Percentiles rank a stretch among this genome's conserved stretches.
These are phyloP conservation scores for Pyrenophora seminiperda DNA, from an alignment of 2,329 filamentous ascomycete species.

Conservation along the genomic window DNA sequence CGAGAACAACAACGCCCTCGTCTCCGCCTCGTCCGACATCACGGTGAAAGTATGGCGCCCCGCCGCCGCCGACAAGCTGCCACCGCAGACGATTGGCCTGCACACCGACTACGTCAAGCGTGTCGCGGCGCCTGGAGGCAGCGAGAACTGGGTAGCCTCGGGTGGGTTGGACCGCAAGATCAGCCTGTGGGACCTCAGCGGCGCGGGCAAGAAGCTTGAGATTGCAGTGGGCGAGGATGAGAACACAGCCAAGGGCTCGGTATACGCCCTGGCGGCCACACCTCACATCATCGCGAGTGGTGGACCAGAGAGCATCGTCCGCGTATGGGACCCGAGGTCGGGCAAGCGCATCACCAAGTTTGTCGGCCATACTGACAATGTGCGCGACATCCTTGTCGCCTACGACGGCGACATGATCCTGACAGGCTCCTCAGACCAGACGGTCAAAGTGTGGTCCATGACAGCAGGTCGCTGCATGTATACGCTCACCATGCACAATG, in stretches of 20 bases:
- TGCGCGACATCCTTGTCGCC: conserved; percentile 88
- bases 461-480: conserved; percentile 96
- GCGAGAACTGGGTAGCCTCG: conserved; percentile 86
- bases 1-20: conserved; percentile 75
- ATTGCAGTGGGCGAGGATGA: conserved; percentile 87
- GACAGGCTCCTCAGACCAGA: conserved; percentile 94
- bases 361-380: conserved; percentile 93
- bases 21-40: conserved; percentile 91
- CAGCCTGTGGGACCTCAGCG: conserved; percentile 89
- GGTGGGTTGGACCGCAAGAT: conserved; percentile 93
- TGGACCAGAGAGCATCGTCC: conserved; percentile 89
- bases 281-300: conserved; percentile 86
- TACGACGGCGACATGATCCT: conserved; percentile 88
- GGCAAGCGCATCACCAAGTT: conserved; percentile 94
- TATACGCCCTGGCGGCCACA: conserved; percentile 85
- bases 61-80: conserved; percentile 63
- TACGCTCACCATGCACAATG: conserved; percentile 98
- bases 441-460: conserved; percentile 97
- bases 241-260: conserved; percentile 83
- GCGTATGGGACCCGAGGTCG: conserved; percentile 87
- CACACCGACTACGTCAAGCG: conserved; percentile 98
- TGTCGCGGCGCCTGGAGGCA: conserved; percentile 74
- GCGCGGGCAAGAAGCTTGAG: conserved; percentile 81
- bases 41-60: conserved; percentile 94
- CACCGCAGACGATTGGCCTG: conserved; percentile 81